A percentile compares a stretch with the other conserved stretches of the same genome.
phyloP scores from a whole-genome alignment of 2,329 filamentous ascomycete species.

The Chrysoporthe cubensis region DNA sequence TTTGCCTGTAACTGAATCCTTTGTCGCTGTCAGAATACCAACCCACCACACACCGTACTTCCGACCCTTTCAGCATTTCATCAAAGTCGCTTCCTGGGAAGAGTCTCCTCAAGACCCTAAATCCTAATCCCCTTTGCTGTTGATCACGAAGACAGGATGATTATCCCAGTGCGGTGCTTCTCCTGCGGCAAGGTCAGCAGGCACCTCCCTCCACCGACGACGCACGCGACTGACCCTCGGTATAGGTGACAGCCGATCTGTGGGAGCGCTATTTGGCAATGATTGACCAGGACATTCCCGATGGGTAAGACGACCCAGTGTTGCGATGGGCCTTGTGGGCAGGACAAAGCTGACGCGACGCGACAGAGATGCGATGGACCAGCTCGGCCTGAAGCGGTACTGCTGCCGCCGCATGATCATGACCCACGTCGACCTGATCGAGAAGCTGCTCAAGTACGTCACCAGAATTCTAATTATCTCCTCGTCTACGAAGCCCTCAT shows the following conservation, averaged over 20 bases:
- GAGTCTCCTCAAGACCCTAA: not conserved
- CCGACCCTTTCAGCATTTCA: not conserved
- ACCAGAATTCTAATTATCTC: not conserved
- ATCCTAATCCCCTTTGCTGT: not conserved
- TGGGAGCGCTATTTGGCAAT: constrained; percentile 95
- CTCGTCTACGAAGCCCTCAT: too few species aligned
- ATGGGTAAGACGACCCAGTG: constrained; percentile 63
- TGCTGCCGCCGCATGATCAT: constrained; percentile 99
- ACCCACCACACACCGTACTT: not conserved
- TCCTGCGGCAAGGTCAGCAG: constrained; percentile 90
- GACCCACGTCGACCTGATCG: constrained; percentile 98
- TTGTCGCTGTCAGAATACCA: not conserved
- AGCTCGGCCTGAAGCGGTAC: constrained; percentile 91
- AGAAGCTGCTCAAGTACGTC: constrained; percentile 90
- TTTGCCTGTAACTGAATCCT: constrained; percentile 1
- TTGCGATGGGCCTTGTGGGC: not conserved
- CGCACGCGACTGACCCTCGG: constrained; percentile 36
- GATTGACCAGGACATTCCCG: constrained; percentile 75
- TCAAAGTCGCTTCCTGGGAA: not conserved
- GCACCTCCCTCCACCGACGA: not conserved
- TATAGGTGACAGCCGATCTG: constrained; percentile 90
- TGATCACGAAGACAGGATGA: constrained; percentile 67
- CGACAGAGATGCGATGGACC: constrained; percentile 89
- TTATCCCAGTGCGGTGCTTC: constrained; percentile 98
- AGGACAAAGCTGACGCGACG: constrained; percentile 30